Evolutionary conservation across 768 basidiomycete species (phyloP).

Genomic region (Pleurotus salmoneostramineus): DNA sequence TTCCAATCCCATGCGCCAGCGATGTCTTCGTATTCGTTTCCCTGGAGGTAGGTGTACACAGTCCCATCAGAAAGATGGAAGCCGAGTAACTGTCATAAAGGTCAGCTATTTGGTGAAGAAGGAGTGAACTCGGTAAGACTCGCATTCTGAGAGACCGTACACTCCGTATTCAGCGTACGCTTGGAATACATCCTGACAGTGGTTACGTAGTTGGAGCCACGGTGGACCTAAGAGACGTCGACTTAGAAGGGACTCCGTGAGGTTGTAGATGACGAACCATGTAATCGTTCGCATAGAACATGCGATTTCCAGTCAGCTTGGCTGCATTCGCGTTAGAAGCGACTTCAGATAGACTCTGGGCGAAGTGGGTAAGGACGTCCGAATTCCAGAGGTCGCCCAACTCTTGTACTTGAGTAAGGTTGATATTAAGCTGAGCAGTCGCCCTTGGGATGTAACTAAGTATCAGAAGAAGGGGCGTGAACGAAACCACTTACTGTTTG

Average conservation of each 20-base stretch:
- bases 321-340: conserved; percentile 50
- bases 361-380: conserved; percentile 29
- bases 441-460: conserved; percentile 33
- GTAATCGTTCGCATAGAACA: conserved; percentile 67
- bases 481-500: conserved; percentile 26
- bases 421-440: conserved; percentile 50
- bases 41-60: conserved; percentile 58
- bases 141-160: conserved; percentile 60
- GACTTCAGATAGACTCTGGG: conserved; percentile 29
- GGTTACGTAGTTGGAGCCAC: conserved; percentile 54
- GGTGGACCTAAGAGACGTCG: conserved; percentile 47
- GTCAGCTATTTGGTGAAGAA: conserved; percentile 2
- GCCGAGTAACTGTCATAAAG: conserved; percentile 42
- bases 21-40: conserved; percentile 73
- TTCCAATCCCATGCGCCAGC: conserved; percentile 76
- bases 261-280: conserved; percentile 38
- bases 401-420: conserved; percentile 44
- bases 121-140: conserved; percentile 9
- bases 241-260: neutral
- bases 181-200: conserved; percentile 62
- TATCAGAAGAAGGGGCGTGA: neutral
- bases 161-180: conserved; percentile 59
- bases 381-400: conserved; percentile 55
- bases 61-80: conserved; percentile 70
- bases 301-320: conserved; percentile 47